Evolutionary conservation across 192 early-diverging fungal genomes (phyloP).

Genomic region (Backusella circina): DNA sequence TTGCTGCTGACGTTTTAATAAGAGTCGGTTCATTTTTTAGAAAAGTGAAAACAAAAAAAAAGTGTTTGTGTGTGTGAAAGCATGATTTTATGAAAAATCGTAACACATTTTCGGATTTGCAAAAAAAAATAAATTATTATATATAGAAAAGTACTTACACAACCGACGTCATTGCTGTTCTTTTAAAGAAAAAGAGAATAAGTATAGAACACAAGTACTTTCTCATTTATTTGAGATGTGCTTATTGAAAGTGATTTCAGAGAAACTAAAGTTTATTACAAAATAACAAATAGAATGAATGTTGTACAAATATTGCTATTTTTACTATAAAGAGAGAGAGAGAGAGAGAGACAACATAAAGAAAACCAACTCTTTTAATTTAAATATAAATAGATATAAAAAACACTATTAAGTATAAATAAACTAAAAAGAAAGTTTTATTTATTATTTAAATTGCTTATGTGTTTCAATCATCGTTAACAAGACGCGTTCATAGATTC

Average conservation of each 20-base stretch:
- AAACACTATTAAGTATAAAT: background rate
- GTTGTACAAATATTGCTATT: background rate
- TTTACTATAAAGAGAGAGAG: background rate
- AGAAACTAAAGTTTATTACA: too few relatives aligned
- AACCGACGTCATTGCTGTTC: background rate
- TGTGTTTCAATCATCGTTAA: too few relatives aligned
- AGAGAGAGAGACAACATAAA: background rate
- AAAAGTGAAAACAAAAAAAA: too few relatives aligned
- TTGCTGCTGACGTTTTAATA: slow-evolving; percentile 32
- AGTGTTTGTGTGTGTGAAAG: background rate
- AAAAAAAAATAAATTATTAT: background rate
- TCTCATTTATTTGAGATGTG: too few relatives aligned
- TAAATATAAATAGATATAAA: too few relatives aligned
- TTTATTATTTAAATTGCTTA: too few relatives aligned
- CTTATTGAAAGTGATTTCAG: too few relatives aligned
- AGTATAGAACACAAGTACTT: too few relatives aligned
- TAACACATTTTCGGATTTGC: background rate
- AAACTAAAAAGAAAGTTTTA: too few relatives aligned
- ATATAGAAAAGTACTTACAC: too few relatives aligned
- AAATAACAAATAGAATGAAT: background rate
- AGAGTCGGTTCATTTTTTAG: background rate
- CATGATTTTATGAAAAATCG: background rate
- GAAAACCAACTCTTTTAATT: too few relatives aligned
- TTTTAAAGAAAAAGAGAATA: background rate
- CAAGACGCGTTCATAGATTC: too few relatives aligned